Base-by-base conservation (phyloP, 1,139 yeast species). In the Hyphopichia fennica region DNA sequence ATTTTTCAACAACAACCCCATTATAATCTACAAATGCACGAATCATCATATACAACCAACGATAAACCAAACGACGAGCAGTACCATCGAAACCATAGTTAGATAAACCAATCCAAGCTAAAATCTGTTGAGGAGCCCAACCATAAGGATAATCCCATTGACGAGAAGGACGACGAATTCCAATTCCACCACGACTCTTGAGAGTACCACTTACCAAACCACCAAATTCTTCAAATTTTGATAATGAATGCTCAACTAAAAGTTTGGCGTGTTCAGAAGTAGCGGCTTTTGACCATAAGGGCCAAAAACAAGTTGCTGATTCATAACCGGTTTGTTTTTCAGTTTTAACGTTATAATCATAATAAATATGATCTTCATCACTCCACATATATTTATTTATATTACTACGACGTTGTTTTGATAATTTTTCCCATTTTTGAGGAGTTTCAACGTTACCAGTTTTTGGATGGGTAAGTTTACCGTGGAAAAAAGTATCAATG, bases 111-210 rank as follows among this genome's bases (percentile, higher is more conserved):
- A 79, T 79, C 99, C 99, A 93, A 0, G 96, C 95, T 42, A 93
- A 67, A 17, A 93, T 88, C 62, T 93, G 99, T 62, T 95, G 99
- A 2, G 99, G 99, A 0, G 99, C 97, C 99, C 99, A 93, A 4
- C 98, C 99, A 58, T 73, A 89, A 6, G 99, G 99, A 60, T 84
- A 93, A 62, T 93, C 99, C 99, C 99, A 93, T 67, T 93, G 99
- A 62, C 98, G 78, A 28, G 87, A 82, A 19, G 96, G 96, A 52
- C 91, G 72, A 40, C 78, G 71, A 25, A 87, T 63, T 2, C 86
- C 81, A 25, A 87, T 69, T 15, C 71, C 81, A 22, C 97, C 97
- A 45, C 96, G 73, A 4, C 93, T 83, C 52, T 75, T 64, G 50
- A 81, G 77, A 0, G 96, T 86, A 34, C 98, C 96, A 0, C 96